These are phyloP conservation scores for Saccharomycopsis hybrid DNA, from an alignment of 1,139 yeast genomes.

Conservation along the genomic window DNA sequence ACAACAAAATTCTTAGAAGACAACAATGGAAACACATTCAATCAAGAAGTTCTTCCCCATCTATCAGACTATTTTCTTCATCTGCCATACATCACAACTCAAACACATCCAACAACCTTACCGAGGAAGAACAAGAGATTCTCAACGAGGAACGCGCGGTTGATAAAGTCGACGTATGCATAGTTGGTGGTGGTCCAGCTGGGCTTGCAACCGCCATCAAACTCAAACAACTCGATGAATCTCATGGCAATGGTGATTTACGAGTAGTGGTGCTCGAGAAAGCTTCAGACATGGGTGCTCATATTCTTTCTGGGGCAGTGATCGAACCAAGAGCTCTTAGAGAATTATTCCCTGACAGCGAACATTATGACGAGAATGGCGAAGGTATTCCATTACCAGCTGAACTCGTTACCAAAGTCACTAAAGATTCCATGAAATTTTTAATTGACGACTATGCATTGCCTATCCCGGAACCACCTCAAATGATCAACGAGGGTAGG, in stretches of 20 bases:
- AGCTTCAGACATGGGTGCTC: constrained; percentile 88
- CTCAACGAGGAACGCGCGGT: constrained; percentile 56
- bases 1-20: no score
- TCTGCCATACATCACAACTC: no score
- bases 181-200: constrained; percentile 98
- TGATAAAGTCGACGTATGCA: constrained; percentile 87
- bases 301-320: constrained; percentile 90
- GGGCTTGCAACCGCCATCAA: constrained; percentile 92
- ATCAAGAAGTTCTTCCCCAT: no score
- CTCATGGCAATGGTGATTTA: constrained; percentile 42
- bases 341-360: constrained; percentile 80
- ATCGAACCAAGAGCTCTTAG: constrained; percentile 81
- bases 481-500: constrained; percentile 69
- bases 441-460: constrained; percentile 51
- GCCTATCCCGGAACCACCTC: constrained; percentile 91
- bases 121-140: constrained; percentile 40
- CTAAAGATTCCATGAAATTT: constrained; percentile 62
- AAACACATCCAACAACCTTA: constrained; percentile 22
- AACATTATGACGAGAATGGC: constrained; percentile 40
- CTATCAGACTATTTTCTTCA: no score
- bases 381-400: constrained; percentile 67
- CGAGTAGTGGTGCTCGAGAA: constrained; percentile 88
- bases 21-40: no score
- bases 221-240: constrained; percentile 71
- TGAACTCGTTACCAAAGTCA: constrained; percentile 69